Evolutionary conservation across 2,329 filamentous ascomycete species (phyloP).

Genomic region (Clarireedia hainanense): DNA sequence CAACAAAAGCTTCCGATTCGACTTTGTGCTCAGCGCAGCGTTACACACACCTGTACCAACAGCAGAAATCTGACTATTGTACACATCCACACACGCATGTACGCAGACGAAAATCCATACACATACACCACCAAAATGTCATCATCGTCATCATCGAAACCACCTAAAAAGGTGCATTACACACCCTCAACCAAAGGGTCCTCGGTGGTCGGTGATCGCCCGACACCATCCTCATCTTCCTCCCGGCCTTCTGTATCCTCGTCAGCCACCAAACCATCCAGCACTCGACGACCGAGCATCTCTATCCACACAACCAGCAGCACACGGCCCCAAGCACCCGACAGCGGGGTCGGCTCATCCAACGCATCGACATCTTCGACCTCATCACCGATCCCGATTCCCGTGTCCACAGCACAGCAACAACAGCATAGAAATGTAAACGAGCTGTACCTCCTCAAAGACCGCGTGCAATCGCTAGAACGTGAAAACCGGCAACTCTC

Average conservation of each 20-base stretch:
- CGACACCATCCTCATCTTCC: not conserved
- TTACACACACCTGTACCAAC: not conserved
- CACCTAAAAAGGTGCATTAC: slow-evolving; percentile 5
- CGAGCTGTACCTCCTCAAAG: slow-evolving; percentile 3
- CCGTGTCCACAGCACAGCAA: no score
- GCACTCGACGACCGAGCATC: not conserved
- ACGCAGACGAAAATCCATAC: not conserved
- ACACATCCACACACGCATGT: not conserved
- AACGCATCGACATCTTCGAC: not conserved
- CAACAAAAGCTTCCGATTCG: not conserved
- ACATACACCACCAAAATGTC: not conserved
- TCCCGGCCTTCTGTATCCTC: not conserved
- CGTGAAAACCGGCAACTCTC: slow-evolving; percentile 1
- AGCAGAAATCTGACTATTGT: slow-evolving; percentile 1
- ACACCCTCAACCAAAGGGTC: slow-evolving; percentile 6
- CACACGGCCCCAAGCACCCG: not conserved
- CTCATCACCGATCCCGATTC: not conserved
- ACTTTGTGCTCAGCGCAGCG: not conserved
- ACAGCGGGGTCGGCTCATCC: slow-evolving; percentile 3
- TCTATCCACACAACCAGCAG: not conserved
- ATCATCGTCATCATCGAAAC: slow-evolving; percentile 4
- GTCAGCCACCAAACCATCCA: not conserved
- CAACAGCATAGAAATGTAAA: not conserved
- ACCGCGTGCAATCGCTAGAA: slow-evolving; percentile 1
- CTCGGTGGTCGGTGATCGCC: not conserved